Evolutionary conservation across 495 filamentous ascomycete genomes (phyloP).

Genomic region (Lepidopterella palustris): DNA sequence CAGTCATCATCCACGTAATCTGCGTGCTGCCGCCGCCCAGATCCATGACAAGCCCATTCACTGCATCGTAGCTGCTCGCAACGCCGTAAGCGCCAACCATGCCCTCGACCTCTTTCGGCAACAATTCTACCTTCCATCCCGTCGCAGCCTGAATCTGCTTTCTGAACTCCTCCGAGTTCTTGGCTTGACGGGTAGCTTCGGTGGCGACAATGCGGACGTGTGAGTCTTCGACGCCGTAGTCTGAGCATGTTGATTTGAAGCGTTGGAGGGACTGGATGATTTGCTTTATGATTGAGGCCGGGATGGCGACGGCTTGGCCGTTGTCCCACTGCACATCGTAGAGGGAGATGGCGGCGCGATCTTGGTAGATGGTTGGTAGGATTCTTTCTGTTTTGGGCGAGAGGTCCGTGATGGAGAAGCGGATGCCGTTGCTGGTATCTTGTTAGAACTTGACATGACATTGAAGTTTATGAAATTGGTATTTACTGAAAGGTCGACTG

Average conservation of each 20-base stretch:
- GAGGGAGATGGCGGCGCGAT: conserved; percentile 75
- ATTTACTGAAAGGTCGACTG: neutral
- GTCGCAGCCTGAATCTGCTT: conserved; percentile 53
- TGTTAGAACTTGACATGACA: neutral
- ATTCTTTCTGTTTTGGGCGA: conserved; percentile 62
- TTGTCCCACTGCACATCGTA: conserved; percentile 70
- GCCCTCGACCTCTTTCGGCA: conserved; percentile 76
- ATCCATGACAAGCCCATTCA: conserved; percentile 74
- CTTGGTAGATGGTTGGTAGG: conserved; percentile 68
- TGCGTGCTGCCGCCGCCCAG: conserved; percentile 88
- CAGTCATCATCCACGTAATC: conserved; percentile 72
- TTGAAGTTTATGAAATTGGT: neutral
- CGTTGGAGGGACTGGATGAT: conserved; percentile 60
- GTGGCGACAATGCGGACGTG: conserved; percentile 76
- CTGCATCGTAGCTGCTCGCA: conserved; percentile 61
- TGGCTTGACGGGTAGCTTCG: conserved; percentile 77
- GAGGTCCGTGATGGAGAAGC: conserved; percentile 82
- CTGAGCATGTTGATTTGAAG: conserved; percentile 67
- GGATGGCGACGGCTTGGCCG: conserved; percentile 49
- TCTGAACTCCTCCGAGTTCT: conserved; percentile 64
- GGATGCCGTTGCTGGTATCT: conserved; percentile 77
- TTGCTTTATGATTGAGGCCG: conserved; percentile 51
- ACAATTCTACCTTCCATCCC: conserved; percentile 60
- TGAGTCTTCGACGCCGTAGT: conserved; percentile 54
- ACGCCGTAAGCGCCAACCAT: conserved; percentile 78